Base-by-base conservation (phyloP, 768 basidiomycete species). In the Panaeolus cyanescens region DNA sequence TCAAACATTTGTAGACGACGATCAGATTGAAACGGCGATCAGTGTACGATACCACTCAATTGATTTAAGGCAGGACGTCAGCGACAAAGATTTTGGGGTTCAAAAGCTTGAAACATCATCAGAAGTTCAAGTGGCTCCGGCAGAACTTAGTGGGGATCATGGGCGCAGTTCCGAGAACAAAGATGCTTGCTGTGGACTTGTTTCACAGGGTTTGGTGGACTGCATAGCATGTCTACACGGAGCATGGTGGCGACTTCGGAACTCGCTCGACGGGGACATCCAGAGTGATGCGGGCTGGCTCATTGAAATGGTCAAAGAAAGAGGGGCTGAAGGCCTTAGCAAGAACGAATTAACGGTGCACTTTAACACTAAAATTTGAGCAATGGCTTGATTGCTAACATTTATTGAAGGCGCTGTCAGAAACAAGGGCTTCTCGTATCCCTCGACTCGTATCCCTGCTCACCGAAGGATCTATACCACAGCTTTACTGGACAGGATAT, bases 21-120 rank as follows among this genome's bases (percentile, higher is more conserved):
- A 93, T 72, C 85, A 93, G 66, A 88, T 93, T 54, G 93, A 95
- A 74, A 91, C 89, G 4, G 71, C 76, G 7, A 77, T 95, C 56
- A 75, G 76, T 63, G 77, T 88, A 54, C 82, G 75, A 55, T 77
- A 73, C 63, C 64, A 62, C 45, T 34, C 65, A 4, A 45, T 60
- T 32, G 42, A 58, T 55, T 59, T 62, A 55, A 54, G 32, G 10
- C 58, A 59, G 22, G 64, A 65, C 5, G 22, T 45, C 55, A 63
- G 59, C 37, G 32, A 55, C 45, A 59, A 56, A 31, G 64, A 65
- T 17, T 64, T 71, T 4, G 37, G 56, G 50, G 19, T 56, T n/a
- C 63, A 59, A 22, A 55, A 31, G 53, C 28, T 22, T 32, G 45
- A 56, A 59, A n/a, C 55, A 32, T 54, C 53, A 34, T 34, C 31